Base-by-base conservation (phyloP, 108 stramenopile genomes). In the Fragilariopsis cylindrus region DNA sequence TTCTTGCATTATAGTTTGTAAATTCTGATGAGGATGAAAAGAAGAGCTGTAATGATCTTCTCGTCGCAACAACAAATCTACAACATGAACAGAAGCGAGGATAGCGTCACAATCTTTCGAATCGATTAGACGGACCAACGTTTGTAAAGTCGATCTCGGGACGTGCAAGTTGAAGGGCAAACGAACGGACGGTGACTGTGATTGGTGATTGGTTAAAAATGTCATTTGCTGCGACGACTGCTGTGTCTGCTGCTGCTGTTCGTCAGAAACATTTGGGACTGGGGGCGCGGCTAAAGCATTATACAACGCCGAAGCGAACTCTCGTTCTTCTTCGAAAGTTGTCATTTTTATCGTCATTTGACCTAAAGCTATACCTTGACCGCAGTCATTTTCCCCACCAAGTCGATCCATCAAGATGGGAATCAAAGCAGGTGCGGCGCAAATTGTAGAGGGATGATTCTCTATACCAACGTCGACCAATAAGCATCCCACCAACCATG, bases 401-500 rank as follows among this genome's bases (percentile, higher is more conserved):
- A 79, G 49, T 0, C 68, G 46, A 49, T 77, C 47, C 41, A 70
- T 66, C 15, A 82, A 30, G 5, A 56, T 13, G 5, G 81, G 81
- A 8, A 78, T 55, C 70, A 82, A 72, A 19, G 41, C 47, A 19
- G 81, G 73, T 3, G 77, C 68, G 8, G 77, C 81, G 8, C 69
- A 18, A 4, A 41, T 75, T 8, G 77, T 78, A 5, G 81, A 72
- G 1, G 81, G 77, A 65, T 82, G 81, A 48, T 65, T 48, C 6
- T 64, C 71, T 3, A 65, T 44, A 6, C 81, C 62, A 30, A 77
- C 72, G 65, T 82, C 81, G 16, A 57, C 40, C 46, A 82, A 60
- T 16, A 82, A 52, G 44, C 77, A 75, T 70, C 81, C 81, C 13
- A 69, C 68, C 11, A 79, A 42, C 81, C 81, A 82, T 13, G 72